Percentiles rank a stretch among this genome's conserved stretches.
Evolutionary conservation across 768 basidiomycete genomes (phyloP).

Genomic region (Hemileccinum rubropunctum): DNA sequence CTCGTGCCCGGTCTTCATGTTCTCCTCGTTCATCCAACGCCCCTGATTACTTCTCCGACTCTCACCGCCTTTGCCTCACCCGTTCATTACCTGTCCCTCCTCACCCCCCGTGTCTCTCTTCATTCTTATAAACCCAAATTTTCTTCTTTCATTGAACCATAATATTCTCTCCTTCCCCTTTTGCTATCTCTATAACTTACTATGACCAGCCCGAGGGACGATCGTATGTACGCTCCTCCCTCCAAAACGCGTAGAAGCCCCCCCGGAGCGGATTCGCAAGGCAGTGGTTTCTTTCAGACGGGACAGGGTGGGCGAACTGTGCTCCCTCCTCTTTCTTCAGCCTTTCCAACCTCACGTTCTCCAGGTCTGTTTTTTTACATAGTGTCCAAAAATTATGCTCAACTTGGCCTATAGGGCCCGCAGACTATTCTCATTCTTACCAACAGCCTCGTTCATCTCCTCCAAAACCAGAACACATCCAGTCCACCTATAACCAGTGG

Average conservation of each 20-base stretch:
- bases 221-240: slow-evolving; percentile 66
- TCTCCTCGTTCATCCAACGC: slow-evolving; percentile 43
- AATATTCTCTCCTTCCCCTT: slow-evolving; percentile 46
- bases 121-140: slow-evolving; percentile 54
- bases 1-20: slow-evolving; percentile 55
- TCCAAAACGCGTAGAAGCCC: slow-evolving; percentile 62
- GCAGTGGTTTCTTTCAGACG: slow-evolving; percentile 66
- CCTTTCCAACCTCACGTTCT: slow-evolving; percentile 87
- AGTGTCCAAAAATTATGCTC: slow-evolving; percentile 54
- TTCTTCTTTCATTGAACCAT: slow-evolving; percentile 45
- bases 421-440: slow-evolving; percentile 55
- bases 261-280: slow-evolving; percentile 60
- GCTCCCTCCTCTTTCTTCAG: slow-evolving; percentile 81
- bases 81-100: slow-evolving; percentile 39
- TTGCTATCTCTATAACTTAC: slow-evolving; percentile 55
- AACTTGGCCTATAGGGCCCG: slow-evolving; percentile 61
- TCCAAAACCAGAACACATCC: slow-evolving; percentile 55
- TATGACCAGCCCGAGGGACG: slow-evolving; percentile 73
- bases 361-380: slow-evolving; percentile 76
- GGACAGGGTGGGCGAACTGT: slow-evolving; percentile 89
- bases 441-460: slow-evolving; percentile 65
- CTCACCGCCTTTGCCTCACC: slow-evolving; percentile 41
- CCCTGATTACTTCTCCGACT: slow-evolving; percentile 39
- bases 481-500: slow-evolving; percentile 49
- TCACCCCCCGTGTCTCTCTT: slow-evolving; percentile 37